phyloP scores from a whole-genome alignment of 352 stramenopile genomes.

The Thalassiosira allenii region DNA sequence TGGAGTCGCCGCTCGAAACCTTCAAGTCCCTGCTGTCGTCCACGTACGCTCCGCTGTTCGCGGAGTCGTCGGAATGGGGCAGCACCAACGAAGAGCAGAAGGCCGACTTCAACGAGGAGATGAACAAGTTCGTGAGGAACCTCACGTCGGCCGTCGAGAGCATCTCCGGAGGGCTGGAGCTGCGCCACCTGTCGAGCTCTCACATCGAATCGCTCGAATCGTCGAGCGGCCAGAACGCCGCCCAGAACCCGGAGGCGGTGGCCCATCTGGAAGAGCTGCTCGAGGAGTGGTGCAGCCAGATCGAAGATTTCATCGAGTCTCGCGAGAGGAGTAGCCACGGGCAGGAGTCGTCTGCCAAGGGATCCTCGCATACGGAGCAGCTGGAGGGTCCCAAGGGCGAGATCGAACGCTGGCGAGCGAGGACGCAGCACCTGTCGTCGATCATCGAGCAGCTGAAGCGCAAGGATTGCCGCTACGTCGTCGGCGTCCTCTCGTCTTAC shows the following conservation, averaged over 20 bases:
- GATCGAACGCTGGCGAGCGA: slow-evolving; percentile 95
- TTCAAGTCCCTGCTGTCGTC: slow-evolving; percentile 86
- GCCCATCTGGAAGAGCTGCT: slow-evolving; percentile 95
- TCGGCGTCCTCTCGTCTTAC: slow-evolving; percentile 90
- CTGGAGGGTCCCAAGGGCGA: slow-evolving; percentile 93
- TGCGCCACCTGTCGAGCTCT: slow-evolving; percentile 83
- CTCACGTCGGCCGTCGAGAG: slow-evolving; percentile 95
- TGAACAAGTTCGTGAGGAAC: slow-evolving; percentile 93
- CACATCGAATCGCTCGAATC: slow-evolving; percentile 63
- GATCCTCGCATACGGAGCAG: slow-evolving; percentile 65
- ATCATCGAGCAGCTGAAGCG: slow-evolving; percentile 98
- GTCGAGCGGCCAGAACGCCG: slow-evolving; percentile 79
- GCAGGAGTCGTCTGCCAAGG: slow-evolving; percentile 42
- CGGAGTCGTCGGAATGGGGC: slow-evolving; percentile 94
- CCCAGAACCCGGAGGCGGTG: slow-evolving; percentile 91
- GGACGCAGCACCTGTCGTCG: slow-evolving; percentile 98
- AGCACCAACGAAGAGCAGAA: slow-evolving; percentile 91
- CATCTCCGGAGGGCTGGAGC: slow-evolving; percentile 94
- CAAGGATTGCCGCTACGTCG: slow-evolving; percentile 94
- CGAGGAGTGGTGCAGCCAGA: slow-evolving; percentile 89
- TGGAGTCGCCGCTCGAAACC: slow-evolving; percentile 81
- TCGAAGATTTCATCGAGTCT: slow-evolving; percentile 65
- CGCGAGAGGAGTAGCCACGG: slow-evolving; percentile 47
- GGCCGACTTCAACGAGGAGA: slow-evolving; percentile 92
- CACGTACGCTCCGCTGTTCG: slow-evolving; percentile 92